Evolutionary conservation across 768 basidiomycete genomes (phyloP), one percentile per base, ranked within the genome.

Genomic region (Rhizopogon sp.): DNA sequence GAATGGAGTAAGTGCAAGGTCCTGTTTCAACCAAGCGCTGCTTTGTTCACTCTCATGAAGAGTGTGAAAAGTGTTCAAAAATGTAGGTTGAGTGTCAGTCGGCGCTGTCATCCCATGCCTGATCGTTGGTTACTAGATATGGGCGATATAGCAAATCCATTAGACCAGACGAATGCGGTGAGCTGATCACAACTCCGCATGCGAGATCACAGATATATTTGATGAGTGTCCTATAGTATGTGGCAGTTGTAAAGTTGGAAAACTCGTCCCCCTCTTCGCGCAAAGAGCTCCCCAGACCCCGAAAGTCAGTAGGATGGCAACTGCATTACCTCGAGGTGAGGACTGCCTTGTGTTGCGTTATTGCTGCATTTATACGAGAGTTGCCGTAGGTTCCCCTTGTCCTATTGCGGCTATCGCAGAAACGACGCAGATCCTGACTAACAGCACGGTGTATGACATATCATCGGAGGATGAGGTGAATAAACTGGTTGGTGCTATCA

Each of bases 131-230:
- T 39, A 29, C 17, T 58, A 89, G 88, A 50, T 90, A 90, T 62
- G 88, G 88, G 14, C 80, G 88, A 33, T 82, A 83, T 61, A 85
- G 80, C 64, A 90, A 85, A 56, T 89, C 87, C 17, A 89, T 89
- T 59, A 74, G 76, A 13, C 77, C 84, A 13, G 78, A 83, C 33
- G 79, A 84, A 73, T 82, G 80, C 53, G 74, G 87, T 87, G 58
- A 58, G 83, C 75, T 25, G 16, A 7, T 47, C 28, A 22, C 17
- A 22, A n/a, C 8, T 16, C 7, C 28, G 11, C 37, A 46, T 46
- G 17, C 17, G 14, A 20, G 28, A 45, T 33, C 8, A 22, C 16
- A 10, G 14, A 20, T 31, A 39, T 39, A 16, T 41, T 43, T 3
- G 46, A 2, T 41, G 20, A 43, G 8, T 43, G 16, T 29, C 31